Base-by-base conservation (phyloP, 2,329 filamentous ascomycete species). In the Karstenula rhodostoma region DNA sequence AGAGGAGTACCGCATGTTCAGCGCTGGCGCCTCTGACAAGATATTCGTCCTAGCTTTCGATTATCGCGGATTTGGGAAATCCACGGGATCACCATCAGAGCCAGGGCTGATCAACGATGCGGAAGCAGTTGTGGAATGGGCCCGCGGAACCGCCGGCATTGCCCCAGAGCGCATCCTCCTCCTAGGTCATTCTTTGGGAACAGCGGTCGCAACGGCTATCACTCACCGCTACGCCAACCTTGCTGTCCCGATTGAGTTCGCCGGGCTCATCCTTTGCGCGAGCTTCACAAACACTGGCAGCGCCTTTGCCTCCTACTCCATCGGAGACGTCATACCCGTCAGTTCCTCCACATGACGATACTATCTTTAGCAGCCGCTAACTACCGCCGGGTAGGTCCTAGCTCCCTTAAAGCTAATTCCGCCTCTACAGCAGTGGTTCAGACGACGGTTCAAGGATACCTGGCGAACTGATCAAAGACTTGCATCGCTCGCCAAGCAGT, bases 31-130 rank as follows among this genome's bases (percentile, higher is more conserved):
- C 0, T 77, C 73, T 17, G 74, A 75, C 17, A 84, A 86, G 58
- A 86, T 94, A 57, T 77, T 75, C 71, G 86, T 97, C 25, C 82
- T 97, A 15, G 86, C 92, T n/a, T 88, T 97, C 65, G 94, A 97
- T 81, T 97, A 97, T 76, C 90, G 94, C 32, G 94, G 94, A 1
- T 98, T 93, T 68, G 94, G 94, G 1, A 85, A 87, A 49, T 96
- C 92, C 6, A 92, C 89, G 0, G 94, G 94, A 12, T 81, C 80
- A 1, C 94, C 94, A 0, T 90, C 88, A 0, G 94, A 98, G 78
- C 79, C 85, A 42, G 94, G 94, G 0, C 80, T 97, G 3, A 90
- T 96, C 56, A 86, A 86, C 12, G 94, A 98, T 73, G 93, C 89
- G 17, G 82, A 90, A 10, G 84, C 93, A 0, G 81, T 92, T 1